Conservation (phyloP, 2,329 filamentous ascomycete genomes). For the Hypoxylon sp. region DNA sequence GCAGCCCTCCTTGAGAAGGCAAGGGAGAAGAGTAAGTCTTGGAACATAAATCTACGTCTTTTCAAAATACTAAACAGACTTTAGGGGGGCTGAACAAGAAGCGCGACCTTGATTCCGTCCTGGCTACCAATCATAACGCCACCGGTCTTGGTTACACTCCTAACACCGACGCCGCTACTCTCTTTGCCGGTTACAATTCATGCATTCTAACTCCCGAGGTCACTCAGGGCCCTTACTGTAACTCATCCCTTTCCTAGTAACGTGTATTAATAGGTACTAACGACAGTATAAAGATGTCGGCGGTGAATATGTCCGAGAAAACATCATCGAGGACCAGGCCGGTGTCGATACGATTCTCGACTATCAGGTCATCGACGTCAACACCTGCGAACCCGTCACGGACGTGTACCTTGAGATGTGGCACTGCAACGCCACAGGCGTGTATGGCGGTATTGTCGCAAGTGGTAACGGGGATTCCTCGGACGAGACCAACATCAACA, state of each 20-base stretch:
- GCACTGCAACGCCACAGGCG: conserved; percentile 62
- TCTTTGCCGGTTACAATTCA: conserved; percentile 61
- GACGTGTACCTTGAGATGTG: conserved; percentile 68
- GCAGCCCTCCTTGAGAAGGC: conserved; percentile 59
- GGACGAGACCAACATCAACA: conserved; percentile 58
- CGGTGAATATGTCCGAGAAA: conserved; percentile 65
- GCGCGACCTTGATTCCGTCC: conserved; percentile 55
- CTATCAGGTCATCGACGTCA: conserved; percentile 68
- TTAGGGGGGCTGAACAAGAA: conserved; percentile 40
- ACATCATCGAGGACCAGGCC: conserved; percentile 63
- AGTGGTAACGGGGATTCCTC: conserved; percentile 59
- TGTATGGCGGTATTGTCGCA: conserved; percentile 64
- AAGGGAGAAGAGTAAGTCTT: conserved; percentile 56
- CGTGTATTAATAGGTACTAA: background rate
- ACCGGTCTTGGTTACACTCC: conserved; percentile 54
- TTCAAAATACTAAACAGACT: conserved; percentile 18
- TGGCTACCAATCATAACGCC: conserved; percentile 59
- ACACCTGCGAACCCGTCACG: conserved; percentile 67
- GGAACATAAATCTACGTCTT: background rate
- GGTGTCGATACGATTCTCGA: conserved; percentile 67
- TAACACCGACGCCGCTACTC: conserved; percentile 54
- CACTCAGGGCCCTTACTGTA: conserved; percentile 69
- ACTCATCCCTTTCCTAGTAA: conserved; percentile 18
- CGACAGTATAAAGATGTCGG: conserved; percentile 57
- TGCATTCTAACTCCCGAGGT: conserved; percentile 68